A percentile compares a stretch with the other conserved stretches of the same genome.
These are phyloP conservation scores for Limonomyces culmigenus DNA, from an alignment of 1,284 basidiomycete genomes.

Conservation along the genomic window DNA sequence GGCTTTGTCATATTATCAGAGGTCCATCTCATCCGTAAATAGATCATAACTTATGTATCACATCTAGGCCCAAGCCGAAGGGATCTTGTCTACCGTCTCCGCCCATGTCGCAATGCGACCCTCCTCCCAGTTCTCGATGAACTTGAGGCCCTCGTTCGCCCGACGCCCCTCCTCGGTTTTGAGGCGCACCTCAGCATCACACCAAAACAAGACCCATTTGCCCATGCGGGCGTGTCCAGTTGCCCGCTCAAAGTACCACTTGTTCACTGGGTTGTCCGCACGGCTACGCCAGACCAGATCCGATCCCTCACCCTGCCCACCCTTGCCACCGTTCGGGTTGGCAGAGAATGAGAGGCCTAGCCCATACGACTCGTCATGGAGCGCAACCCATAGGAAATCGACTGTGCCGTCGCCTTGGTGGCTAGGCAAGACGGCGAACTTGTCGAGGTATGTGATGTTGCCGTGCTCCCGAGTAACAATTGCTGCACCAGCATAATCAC, in stretches of 20 bases:
- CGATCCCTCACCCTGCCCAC: constrained; percentile 76
- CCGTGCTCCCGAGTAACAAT: constrained; percentile 76
- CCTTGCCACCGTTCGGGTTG: constrained; percentile 88
- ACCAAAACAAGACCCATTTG: constrained; percentile 94
- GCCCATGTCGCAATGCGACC: constrained; percentile 68
- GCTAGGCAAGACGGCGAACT: constrained; percentile 90
- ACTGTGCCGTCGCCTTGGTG: constrained; percentile 98
- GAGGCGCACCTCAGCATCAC: constrained; percentile 81
- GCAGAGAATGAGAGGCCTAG: constrained; percentile 86
- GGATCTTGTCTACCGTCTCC: constrained; percentile 56
- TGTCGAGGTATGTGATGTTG: constrained; percentile 89
- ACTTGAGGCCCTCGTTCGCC: constrained; percentile 43
- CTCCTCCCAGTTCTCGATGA: constrained; percentile 69
- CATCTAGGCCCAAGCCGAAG: constrained; percentile 83
- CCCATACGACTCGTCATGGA: constrained; percentile 97
- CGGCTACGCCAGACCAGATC: constrained; percentile 95
- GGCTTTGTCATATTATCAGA: too few relatives aligned
- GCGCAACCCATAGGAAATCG: constrained; percentile 97
- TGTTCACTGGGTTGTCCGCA: constrained; percentile 90
- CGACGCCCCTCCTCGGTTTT: constrained; percentile 48
- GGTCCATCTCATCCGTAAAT: too few relatives aligned
- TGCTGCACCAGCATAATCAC: constrained; percentile 92
- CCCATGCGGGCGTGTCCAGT: constrained; percentile 80
- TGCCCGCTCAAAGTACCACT: constrained; percentile 97
- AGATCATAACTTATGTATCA: too few relatives aligned